phyloP scores from a whole-genome alignment of 2,329 filamentous ascomycete genomes.

The Venturia asperata region DNA sequence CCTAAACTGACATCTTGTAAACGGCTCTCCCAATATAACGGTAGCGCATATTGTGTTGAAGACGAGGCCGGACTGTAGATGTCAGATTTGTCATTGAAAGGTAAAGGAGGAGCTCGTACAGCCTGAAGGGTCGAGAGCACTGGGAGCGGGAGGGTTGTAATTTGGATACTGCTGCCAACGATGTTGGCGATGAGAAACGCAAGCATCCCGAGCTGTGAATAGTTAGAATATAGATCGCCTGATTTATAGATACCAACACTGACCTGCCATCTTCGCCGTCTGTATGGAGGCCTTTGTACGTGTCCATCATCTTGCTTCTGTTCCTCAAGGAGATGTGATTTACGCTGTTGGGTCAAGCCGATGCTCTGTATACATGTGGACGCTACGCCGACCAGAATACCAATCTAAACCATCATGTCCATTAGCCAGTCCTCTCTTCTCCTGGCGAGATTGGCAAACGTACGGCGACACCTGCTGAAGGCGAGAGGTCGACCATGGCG shows the following conservation, averaged over 20 bases:
- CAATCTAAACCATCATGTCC: slow-evolving; percentile 52
- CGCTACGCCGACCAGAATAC: slow-evolving; percentile 84
- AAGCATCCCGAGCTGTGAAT: slow-evolving; percentile 66
- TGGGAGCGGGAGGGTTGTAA: slow-evolving; percentile 88
- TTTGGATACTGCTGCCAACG: slow-evolving; percentile 91
- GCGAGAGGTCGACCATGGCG: slow-evolving; percentile 37
- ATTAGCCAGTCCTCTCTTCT: slow-evolving; percentile 5
- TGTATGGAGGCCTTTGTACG: slow-evolving; percentile 76
- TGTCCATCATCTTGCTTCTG: slow-evolving; percentile 81
- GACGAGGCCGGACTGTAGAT: slow-evolving; percentile 67
- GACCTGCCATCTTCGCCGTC: slow-evolving; percentile 83
- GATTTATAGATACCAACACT: slow-evolving; percentile 18
- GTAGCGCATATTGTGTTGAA: slow-evolving; percentile 99
- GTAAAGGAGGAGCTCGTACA: slow-evolving; percentile 33
- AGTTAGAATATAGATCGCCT: slow-evolving; percentile 22
- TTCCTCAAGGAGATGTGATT: slow-evolving; percentile 96
- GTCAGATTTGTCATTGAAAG: slow-evolving; percentile 19
- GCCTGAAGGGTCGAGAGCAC: slow-evolving; percentile 93
- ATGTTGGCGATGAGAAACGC: slow-evolving; percentile 96
- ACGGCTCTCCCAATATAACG: slow-evolving; percentile 84
- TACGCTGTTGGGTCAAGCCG: slow-evolving; percentile 90
- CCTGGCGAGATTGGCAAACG: slow-evolving; percentile 22
- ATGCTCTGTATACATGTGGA: slow-evolving; percentile 94
- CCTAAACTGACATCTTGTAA: slow-evolving; percentile 56
- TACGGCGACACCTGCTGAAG: slow-evolving; percentile 37